Evolutionary conservation across 1,284 basidiomycete species (phyloP), one percentile per base, ranked within the genome.

Genomic region (Earliella scabrosa): DNA sequence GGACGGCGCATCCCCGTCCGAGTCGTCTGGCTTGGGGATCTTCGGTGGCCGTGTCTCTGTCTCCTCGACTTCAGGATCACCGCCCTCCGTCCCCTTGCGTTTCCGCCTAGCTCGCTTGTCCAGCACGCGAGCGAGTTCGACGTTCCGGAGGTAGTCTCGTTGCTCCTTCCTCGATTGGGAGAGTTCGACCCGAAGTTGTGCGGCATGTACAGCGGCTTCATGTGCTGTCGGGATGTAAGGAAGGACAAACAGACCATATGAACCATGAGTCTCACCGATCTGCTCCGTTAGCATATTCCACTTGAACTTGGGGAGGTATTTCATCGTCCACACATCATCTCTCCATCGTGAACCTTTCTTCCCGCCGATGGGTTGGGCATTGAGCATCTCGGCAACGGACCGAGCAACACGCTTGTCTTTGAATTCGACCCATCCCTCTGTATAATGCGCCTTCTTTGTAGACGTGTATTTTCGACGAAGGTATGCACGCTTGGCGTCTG

Each of bases 311-410:
- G 95, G 95, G 49, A 99, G 79, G 71, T 99, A 99, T 72, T 97
- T 97, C 95, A 99, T 97, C 41, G 97, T 98, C 97, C 97, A 99
- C 7, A 99, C 87, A 63, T 99, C 96, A 69, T 99, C 95, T 68
- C 93, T 82, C 93, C 94, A 98, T 56, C 93, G 81, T 7, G 85
- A 82, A 4, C 93, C 92, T 72, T 96, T 96, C 78, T 95, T 96
- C 2, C 95, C 94, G 8, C 95, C 97, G 61, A 99, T 97, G 0
- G 94, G 87, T 68, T 96, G 89, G 1, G 97, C 97, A 69, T 99
- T 99, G 60, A 99, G 79, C 92, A 98, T 94, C 55, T 87, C 92
- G 6, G 97, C 97, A 1, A 97, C 90, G 27, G 87, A 89, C 45
- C 95, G 86, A 0, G 95, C 97, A 24, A 98, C 81, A 50, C 85